A percentile compares a stretch with the other conserved stretches of the same genome.
Evolutionary conservation across 2,329 filamentous ascomycete genomes (phyloP).

Genomic region (Epichloe sylvatica): DNA sequence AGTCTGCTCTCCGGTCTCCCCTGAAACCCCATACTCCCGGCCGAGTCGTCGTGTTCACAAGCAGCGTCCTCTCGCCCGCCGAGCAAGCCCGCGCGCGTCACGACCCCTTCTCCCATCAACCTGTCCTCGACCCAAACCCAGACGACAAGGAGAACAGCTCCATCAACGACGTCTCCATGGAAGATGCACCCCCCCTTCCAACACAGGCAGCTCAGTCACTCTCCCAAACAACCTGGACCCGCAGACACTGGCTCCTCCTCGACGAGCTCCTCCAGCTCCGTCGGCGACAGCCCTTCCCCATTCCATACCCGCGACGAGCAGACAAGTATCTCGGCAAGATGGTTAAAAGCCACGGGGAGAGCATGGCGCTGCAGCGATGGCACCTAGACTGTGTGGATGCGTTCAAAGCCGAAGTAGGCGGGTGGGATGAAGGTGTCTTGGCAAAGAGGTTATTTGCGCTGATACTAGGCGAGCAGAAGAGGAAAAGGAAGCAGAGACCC

Average conservation of each 20-base stretch:
- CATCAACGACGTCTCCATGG: slow-evolving; percentile 14
- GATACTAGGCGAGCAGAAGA: slow-evolving; percentile 33
- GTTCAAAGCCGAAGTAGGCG: slow-evolving; percentile 32
- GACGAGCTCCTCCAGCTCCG: slow-evolving; percentile 38
- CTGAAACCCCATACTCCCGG: slow-evolving; percentile 44
- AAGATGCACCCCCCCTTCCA: slow-evolving; percentile 14
- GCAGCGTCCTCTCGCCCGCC: slow-evolving; percentile 32
- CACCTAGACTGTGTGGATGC: slow-evolving; percentile 44
- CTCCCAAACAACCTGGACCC: slow-evolving; percentile 33
- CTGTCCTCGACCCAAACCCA: slow-evolving; percentile 3
- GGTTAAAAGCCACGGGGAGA: slow-evolving; percentile 32
- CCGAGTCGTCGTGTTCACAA: slow-evolving; percentile 44
- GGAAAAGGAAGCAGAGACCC: slow-evolving; percentile 10
- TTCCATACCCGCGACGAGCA: slow-evolving; percentile 15
- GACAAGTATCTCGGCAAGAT: slow-evolving; percentile 32
- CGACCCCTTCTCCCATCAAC: slow-evolving; percentile 8
- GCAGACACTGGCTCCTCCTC: slow-evolving; percentile 39
- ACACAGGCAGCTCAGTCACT: slow-evolving; percentile 12
- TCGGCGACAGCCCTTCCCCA: slow-evolving; percentile 23
- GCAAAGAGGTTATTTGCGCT: slow-evolving; percentile 40
- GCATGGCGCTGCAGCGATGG: slow-evolving; percentile 38
- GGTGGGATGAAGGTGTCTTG: slow-evolving; percentile 35
- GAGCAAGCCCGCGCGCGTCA: slow-evolving; percentile 25
- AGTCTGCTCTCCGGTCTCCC: slow-evolving; percentile 43
- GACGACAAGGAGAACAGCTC: slow-evolving; percentile 22